Conservation (phyloP, 176 grass and related monocot genomes). For the Zea luxurians region DNA sequence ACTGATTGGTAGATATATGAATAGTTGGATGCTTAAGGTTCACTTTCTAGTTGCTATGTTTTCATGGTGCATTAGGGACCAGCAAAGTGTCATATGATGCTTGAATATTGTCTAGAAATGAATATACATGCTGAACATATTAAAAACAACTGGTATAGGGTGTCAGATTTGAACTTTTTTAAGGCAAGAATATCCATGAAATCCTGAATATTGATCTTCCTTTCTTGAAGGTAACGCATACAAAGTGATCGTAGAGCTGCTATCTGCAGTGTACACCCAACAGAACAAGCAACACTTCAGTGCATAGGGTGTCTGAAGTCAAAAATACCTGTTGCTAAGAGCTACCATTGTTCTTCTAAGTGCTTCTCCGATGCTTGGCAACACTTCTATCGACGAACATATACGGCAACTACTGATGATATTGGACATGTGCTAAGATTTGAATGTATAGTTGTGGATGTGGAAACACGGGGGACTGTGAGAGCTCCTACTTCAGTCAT, state of each 20-base stretch:
- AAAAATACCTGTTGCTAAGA: constrained; percentile 83
- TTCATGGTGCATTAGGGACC: not conserved
- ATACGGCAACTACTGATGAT: too few species aligned
- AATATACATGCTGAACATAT: constrained; percentile 9
- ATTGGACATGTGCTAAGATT: too few species aligned
- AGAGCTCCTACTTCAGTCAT: too few species aligned
- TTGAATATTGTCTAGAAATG: not conserved
- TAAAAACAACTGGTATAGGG: not conserved
- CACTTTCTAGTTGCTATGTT: not conserved
- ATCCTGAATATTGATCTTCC: constrained; percentile 2
- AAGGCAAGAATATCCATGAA: constrained; percentile 2
- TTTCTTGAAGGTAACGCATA: constrained; percentile 73
- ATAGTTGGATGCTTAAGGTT: not conserved
- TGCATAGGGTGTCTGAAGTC: constrained; percentile 80
- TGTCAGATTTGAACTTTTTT: constrained; percentile 6
- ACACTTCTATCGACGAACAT: constrained; percentile 62
- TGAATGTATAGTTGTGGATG: too few species aligned
- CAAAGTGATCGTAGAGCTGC: too few species aligned
- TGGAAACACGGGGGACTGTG: too few species aligned
- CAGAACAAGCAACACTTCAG: constrained; percentile 79
- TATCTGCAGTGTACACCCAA: constrained; percentile 81
- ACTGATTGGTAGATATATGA: not conserved
- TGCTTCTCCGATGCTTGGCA: constrained; percentile 88
- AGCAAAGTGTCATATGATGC: not conserved
- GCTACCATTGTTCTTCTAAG: constrained; percentile 74